Evolutionary conservation across 371 early-diverging fungal genomes (phyloP).

Genomic region (Mortierella sp.): DNA sequence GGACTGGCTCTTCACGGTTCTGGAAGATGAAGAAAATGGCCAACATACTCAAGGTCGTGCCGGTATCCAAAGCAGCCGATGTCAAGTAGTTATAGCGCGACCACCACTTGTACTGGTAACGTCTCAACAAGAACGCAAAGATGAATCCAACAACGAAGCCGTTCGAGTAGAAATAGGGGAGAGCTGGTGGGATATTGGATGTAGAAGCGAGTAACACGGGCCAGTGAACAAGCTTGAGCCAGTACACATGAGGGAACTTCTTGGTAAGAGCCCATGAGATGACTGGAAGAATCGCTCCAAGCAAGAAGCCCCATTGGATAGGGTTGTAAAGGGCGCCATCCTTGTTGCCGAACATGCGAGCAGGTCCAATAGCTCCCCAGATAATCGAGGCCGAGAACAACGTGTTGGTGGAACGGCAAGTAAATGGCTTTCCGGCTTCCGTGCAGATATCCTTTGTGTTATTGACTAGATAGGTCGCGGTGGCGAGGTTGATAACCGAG

Average conservation of each 20-base stretch:
- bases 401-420: conserved; percentile 70
- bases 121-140: conserved; percentile 69
- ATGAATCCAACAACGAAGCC: conserved; percentile 73
- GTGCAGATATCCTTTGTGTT: conserved; percentile 69
- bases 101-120: conserved; percentile 75
- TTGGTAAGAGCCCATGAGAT: conserved; percentile 53
- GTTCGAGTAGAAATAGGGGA: conserved; percentile 62
- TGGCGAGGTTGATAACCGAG: conserved; percentile 68
- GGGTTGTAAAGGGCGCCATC: conserved; percentile 39
- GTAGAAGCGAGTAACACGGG: conserved; percentile 63
- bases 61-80: conserved; percentile 79
- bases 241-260: conserved; percentile 57
- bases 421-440: conserved; percentile 58
- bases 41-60: conserved; percentile 61
- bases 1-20: conserved; percentile 13
- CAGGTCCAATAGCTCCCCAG: conserved; percentile 85
- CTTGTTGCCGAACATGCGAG: conserved; percentile 71
- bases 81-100: conserved; percentile 76
- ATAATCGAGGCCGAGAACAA: conserved; percentile 77
- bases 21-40: conserved; percentile 63
- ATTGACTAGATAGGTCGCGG: conserved; percentile 73
- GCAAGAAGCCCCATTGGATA: conserved; percentile 60
- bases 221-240: conserved; percentile 69
- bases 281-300: conserved; percentile 41
- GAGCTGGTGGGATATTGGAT: conserved; percentile 76